These are phyloP conservation scores for Microthyrium microscopicum DNA, from an alignment of 2,329 filamentous ascomycete genomes.

Conservation along the genomic window DNA sequence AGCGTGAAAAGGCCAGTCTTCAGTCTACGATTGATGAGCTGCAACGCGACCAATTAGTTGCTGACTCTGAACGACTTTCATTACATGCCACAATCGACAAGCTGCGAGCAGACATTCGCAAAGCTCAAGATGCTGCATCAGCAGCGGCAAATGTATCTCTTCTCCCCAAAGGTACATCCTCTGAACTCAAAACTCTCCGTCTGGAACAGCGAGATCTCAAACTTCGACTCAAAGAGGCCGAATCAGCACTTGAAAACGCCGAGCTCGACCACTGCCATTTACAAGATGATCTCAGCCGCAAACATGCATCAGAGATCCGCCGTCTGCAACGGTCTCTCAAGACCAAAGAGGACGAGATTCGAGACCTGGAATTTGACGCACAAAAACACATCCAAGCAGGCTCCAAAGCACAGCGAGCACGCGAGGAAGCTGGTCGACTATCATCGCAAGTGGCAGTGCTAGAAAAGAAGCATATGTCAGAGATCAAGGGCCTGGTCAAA, in stretches of 20 bases:
- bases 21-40: slow-evolving; percentile 18
- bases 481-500: slow-evolving; percentile 67
- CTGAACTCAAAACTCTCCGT: slow-evolving; percentile 53
- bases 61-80: slow-evolving; percentile 16
- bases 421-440: slow-evolving; percentile 11
- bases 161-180: too few species aligned
- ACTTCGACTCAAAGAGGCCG: slow-evolving; percentile 1
- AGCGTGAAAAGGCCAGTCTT: slow-evolving; percentile 22
- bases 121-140: slow-evolving; percentile 17
- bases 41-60: slow-evolving; percentile 20
- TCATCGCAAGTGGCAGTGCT: slow-evolving; percentile 41
- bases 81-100: slow-evolving; percentile 40
- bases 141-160: background rate
- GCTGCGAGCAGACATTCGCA: slow-evolving; percentile 39
- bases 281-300: too few species aligned
- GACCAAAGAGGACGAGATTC: slow-evolving; percentile 11
- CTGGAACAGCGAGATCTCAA: slow-evolving; percentile 34
- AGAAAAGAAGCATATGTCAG: slow-evolving; percentile 53
- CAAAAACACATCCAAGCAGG: slow-evolving; percentile 15
- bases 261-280: too few species aligned
- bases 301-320: background rate
- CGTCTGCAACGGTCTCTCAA: slow-evolving; percentile 12
- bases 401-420: slow-evolving; percentile 15
- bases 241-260: slow-evolving; percentile 1
- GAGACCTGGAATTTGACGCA: slow-evolving; percentile 9